Evolutionary conservation across 495 filamentous ascomycete genomes (phyloP).

Genomic region (Schizothecium vesticola): DNA sequence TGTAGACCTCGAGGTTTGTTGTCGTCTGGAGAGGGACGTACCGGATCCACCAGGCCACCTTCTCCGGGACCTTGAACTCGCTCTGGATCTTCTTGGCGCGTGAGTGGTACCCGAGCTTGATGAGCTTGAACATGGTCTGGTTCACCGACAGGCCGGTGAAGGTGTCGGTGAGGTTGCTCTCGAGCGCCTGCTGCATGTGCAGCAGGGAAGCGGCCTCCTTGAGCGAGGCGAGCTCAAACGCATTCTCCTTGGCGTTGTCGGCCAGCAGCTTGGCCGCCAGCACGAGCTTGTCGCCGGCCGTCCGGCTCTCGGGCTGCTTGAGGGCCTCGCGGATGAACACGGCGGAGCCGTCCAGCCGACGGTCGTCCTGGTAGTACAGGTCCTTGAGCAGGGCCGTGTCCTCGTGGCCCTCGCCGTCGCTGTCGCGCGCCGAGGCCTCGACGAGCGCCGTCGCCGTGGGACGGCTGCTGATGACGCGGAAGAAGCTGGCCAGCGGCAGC

Average conservation of each 20-base stretch:
- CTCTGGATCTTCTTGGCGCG: conserved; percentile 78
- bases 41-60: conserved; percentile 81
- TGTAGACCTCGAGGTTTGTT: background rate
- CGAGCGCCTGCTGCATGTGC: conserved; percentile 77
- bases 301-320: conserved; percentile 54
- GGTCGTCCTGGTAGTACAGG: conserved; percentile 96
- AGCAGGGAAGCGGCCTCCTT: conserved; percentile 73
- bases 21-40: conserved; percentile 19
- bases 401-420: conserved; percentile 36
- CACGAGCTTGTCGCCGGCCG: conserved; percentile 72
- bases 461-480: conserved; percentile 81
- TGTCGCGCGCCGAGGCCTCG: conserved; percentile 63
- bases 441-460: conserved; percentile 86
- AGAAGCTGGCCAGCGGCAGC: conserved; percentile 83
- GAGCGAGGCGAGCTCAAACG: conserved; percentile 66
- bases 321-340: conserved; percentile 81
- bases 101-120: conserved; percentile 67
- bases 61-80: conserved; percentile 91
- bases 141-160: conserved; percentile 83
- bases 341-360: conserved; percentile 80
- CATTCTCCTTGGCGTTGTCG: conserved; percentile 71
- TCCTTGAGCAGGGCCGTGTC: conserved; percentile 87
- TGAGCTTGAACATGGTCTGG: conserved; percentile 81
- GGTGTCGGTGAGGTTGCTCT: conserved; percentile 69
- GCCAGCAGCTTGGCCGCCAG: conserved; percentile 73